Percentiles rank a stretch among this genome's conserved stretches.
phyloP scores from a whole-genome alignment of 495 filamentous ascomycete species.

The Penicillium coffeae region DNA sequence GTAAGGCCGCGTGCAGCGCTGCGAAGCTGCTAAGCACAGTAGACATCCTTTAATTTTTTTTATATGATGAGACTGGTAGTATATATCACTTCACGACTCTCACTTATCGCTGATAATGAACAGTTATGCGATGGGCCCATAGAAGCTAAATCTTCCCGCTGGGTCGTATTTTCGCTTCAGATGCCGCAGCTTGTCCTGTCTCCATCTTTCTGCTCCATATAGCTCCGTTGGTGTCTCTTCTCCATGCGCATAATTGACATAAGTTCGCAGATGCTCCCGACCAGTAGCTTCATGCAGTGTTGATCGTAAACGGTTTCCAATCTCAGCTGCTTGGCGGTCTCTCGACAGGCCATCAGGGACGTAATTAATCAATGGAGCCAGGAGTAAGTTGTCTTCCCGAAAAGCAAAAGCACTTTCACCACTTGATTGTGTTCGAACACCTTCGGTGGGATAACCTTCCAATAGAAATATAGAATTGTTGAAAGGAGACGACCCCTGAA shows the following conservation, averaged over 20 bases:
- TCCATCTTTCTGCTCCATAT: slow-evolving; percentile 54
- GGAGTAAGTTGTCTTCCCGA: slow-evolving; percentile 41
- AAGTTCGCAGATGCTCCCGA: slow-evolving; percentile 34
- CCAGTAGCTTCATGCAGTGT: slow-evolving; percentile 40
- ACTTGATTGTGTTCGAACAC: slow-evolving; percentile 35
- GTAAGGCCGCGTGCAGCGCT: no score
- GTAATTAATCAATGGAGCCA: slow-evolving; percentile 41
- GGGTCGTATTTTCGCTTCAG: slow-evolving; percentile 59
- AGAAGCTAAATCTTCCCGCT: slow-evolving; percentile 48
- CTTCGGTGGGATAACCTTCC: slow-evolving; percentile 50
- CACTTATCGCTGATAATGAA: not conserved
- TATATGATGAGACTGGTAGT: no score
- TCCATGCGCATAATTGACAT: slow-evolving; percentile 61
- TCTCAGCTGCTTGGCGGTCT: slow-evolving; percentile 26
- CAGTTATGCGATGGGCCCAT: slow-evolving; percentile 16
- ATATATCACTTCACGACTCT: not conserved
- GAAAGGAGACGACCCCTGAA: slow-evolving; percentile 27
- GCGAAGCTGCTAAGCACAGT: no score
- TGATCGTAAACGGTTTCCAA: slow-evolving; percentile 40
- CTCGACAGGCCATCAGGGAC: slow-evolving; percentile 20
- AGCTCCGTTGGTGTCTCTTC: slow-evolving; percentile 39
- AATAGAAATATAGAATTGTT: slow-evolving; percentile 49
- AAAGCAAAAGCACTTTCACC: slow-evolving; percentile 41
- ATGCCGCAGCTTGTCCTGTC: slow-evolving; percentile 32
- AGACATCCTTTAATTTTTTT: no score